Percentiles rank a stretch among this genome's conserved stretches.
phyloP scores from a whole-genome alignment of 169 alveolate genomes.

The Theileria sp. region DNA sequence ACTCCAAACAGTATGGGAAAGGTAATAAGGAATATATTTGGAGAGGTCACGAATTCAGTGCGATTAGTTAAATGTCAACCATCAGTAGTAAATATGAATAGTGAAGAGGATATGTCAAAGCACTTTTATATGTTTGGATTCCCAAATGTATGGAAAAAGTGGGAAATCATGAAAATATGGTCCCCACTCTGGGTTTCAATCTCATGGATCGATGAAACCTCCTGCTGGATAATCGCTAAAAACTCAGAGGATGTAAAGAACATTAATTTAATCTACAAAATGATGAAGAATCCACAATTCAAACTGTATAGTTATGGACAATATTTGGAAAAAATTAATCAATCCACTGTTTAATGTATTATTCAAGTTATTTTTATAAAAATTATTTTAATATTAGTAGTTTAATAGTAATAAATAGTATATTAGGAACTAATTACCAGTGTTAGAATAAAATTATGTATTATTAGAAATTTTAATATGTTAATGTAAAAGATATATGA shows the following conservation, averaged over 20 bases:
- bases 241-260: constrained; percentile 81
- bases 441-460: background rate
- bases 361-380: background rate
- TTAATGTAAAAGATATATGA: background rate
- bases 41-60: constrained; percentile 64
- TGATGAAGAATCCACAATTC: constrained; percentile 79
- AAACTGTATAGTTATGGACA: constrained; percentile 76
- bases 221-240: constrained; percentile 84
- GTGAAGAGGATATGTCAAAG: constrained; percentile 79
- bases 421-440: background rate
- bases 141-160: constrained; percentile 82
- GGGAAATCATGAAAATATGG: constrained; percentile 86
- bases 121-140: constrained; percentile 81
- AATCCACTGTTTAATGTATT: background rate
- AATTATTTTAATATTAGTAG: background rate
- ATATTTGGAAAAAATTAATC: constrained; percentile 22
- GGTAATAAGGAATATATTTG: constrained; percentile 42
- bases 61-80: constrained; percentile 85
- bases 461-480: background rate
- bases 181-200: constrained; percentile 85
- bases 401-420: background rate
- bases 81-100: constrained; percentile 71
- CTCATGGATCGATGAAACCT: constrained; percentile 75
- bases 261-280: constrained; percentile 75
- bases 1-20: background rate